Evolutionary conservation across 441 rosid species (phyloP).

Genomic region (Corymbia citriodora): DNA sequence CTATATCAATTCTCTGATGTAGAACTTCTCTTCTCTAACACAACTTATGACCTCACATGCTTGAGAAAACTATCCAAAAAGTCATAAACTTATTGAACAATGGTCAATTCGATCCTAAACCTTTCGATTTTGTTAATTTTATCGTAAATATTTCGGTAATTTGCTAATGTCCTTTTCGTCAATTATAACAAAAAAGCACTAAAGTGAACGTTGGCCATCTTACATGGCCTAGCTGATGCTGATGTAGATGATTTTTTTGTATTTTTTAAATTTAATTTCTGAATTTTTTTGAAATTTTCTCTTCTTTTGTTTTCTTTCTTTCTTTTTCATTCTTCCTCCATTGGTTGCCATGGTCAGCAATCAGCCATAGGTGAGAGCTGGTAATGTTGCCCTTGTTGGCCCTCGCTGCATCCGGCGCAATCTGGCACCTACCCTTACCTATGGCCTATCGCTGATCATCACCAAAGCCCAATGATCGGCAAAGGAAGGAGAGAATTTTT

Average conservation of each 20-base stretch:
- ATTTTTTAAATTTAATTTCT: no score
- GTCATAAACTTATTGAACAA: fast-evolving
- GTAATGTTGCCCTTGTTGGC: no score
- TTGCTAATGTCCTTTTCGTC: fast-evolving
- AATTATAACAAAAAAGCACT: fast-evolving
- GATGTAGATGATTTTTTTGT: fast-evolving
- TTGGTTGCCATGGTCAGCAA: no score
- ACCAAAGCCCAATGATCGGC: fast-evolving
- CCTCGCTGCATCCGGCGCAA: no score
- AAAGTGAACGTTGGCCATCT: fast-evolving
- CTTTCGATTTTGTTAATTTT: fast-evolving
- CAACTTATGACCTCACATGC: fast-evolving
- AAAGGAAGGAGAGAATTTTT: neutral
- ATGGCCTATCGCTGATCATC: fast-evolving
- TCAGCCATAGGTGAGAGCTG: no score
- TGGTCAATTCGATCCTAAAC: fast-evolving
- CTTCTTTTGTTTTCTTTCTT: no score
- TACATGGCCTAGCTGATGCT: fast-evolving
- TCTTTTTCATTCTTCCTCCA: neutral
- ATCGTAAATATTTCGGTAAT: fast-evolving
- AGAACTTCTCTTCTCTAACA: no score
- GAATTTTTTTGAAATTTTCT: no score
- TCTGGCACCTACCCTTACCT: no score
- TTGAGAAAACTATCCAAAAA: fast-evolving
- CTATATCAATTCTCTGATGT: no score